Conservation (phyloP, 306 rosid species). For the Cercis canadensis region DNA sequence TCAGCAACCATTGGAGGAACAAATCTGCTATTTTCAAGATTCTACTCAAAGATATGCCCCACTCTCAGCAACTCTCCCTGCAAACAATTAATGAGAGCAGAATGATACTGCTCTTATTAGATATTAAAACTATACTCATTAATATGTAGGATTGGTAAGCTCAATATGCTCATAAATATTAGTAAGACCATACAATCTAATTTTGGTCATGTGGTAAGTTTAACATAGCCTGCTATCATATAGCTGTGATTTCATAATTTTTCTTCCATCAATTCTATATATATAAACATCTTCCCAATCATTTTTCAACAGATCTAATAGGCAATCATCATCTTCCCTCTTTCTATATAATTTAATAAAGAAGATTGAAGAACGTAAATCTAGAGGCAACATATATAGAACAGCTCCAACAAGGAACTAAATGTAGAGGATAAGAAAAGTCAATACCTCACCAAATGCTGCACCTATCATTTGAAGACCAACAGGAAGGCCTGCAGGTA, state of each 20-base stretch:
- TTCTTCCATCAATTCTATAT: neutral
- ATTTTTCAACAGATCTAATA: no score
- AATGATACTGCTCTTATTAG: conserved; percentile 17
- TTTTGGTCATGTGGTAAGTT: conserved; percentile 1
- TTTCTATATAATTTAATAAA: no score
- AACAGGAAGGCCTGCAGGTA: conserved; percentile 94
- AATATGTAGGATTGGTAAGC: neutral
- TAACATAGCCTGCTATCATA: neutral
- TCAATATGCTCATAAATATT: neutral
- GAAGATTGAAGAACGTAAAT: conserved; percentile 7
- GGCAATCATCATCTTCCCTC: no score
- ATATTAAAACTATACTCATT: conserved; percentile 12
- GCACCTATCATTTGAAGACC: conserved; percentile 97
- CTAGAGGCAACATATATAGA: conserved; percentile 20
- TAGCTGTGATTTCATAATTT: neutral
- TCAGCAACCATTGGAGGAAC: conserved; percentile 81
- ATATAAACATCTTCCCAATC: neutral
- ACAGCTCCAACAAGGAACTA: conserved; percentile 21
- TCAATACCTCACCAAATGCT: conserved; percentile 86
- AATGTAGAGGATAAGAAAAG: conserved; percentile 16
- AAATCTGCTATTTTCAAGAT: conserved; percentile 69
- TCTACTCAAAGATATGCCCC: conserved; percentile 94
- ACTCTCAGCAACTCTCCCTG: conserved; percentile 89
- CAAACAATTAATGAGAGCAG: conserved; percentile 25
- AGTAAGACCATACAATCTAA: conserved; percentile 9